Evolutionary conservation across 495 filamentous ascomycete species (phyloP).

Genomic region (Pseudoneurospora amorphoporcata): DNA sequence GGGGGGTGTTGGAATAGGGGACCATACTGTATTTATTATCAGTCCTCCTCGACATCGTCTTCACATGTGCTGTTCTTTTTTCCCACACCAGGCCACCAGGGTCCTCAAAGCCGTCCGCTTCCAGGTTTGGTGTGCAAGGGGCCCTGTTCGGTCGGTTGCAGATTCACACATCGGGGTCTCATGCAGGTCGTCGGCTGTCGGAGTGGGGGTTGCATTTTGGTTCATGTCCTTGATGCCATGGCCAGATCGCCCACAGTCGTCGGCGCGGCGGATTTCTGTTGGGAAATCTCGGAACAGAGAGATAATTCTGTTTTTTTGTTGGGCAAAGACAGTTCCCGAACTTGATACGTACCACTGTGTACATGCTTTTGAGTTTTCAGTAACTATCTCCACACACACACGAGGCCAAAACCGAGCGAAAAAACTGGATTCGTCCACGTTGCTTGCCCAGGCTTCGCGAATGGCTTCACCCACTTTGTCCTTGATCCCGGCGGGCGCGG

Average conservation of each 20-base stretch:
- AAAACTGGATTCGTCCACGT: not conserved
- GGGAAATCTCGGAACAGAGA: not conserved
- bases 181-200: not conserved
- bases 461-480: not conserved
- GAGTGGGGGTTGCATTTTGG: not conserved
- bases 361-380: not conserved
- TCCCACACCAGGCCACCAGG: not conserved
- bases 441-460: not conserved
- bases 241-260: not conserved
- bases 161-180: not conserved
- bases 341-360: not conserved
- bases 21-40: not conserved
- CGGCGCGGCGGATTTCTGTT: not conserved
- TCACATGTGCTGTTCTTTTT: not conserved
- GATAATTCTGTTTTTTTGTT: not conserved
- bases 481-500: not conserved
- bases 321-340: not conserved
- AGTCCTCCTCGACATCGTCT: not conserved
- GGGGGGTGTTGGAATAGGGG: no score
- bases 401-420: not conserved
- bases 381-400: not conserved
- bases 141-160: not conserved
- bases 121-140: not conserved
- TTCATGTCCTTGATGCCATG: not conserved
- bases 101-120: not conserved